A percentile compares a stretch with the other conserved stretches of the same genome.
Evolutionary conservation across 2,329 filamentous ascomycete genomes (phyloP).

Genomic region (Sordariomycetes sp.): DNA sequence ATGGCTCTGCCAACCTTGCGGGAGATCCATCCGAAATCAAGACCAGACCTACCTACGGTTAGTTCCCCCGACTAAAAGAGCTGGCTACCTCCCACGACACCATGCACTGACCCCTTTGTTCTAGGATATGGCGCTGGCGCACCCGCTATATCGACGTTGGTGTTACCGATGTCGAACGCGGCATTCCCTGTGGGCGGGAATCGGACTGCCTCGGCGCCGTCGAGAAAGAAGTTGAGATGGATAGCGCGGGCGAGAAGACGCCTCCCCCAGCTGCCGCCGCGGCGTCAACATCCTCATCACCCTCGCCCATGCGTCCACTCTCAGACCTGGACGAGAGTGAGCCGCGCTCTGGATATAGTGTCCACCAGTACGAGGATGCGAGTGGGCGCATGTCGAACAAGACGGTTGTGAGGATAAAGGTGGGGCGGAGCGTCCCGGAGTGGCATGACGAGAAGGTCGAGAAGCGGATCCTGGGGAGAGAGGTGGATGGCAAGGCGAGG

Average conservation of each 20-base stretch:
- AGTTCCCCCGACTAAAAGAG: background rate
- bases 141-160: conserved; percentile 76
- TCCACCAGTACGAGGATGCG: conserved; percentile 86
- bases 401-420: conserved; percentile 67
- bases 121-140: conserved; percentile 78
- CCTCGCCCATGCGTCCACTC: conserved; percentile 9
- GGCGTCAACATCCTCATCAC: conserved; percentile 7
- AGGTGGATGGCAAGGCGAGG: conserved; percentile 56
- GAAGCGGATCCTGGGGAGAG: conserved; percentile 56
- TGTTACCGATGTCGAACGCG: conserved; percentile 78
- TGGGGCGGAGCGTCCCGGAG: conserved; percentile 79
- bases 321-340: conserved; percentile 9
- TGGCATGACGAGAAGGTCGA: conserved; percentile 66
- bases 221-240: conserved; percentile 72
- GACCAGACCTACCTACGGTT: conserved; percentile 51
- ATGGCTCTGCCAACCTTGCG: conserved; percentile 82
- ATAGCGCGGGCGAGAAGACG: conserved; percentile 60
- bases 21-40: conserved; percentile 53
- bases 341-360: conserved; percentile 62
- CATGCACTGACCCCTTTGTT: background rate
- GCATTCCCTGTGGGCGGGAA: conserved; percentile 78
- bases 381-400: conserved; percentile 83
- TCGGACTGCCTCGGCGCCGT: conserved; percentile 64
- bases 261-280: conserved; percentile 16
- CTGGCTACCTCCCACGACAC: background rate